phyloP scores from a whole-genome alignment of 352 stramenopile genomes.

The Aphanomyces invadans region DNA sequence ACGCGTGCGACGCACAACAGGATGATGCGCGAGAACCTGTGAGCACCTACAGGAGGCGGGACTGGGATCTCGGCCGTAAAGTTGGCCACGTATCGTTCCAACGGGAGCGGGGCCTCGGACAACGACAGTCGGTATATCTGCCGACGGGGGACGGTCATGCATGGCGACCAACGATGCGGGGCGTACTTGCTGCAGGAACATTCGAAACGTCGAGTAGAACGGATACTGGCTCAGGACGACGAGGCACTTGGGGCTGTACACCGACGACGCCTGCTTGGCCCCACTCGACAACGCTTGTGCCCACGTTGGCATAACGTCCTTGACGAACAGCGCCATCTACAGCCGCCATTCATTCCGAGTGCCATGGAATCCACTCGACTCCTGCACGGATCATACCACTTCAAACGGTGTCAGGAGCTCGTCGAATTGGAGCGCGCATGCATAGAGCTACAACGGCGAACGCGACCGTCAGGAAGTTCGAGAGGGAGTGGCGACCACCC shows the following conservation, averaged over 20 bases:
- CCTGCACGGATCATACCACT: slow-evolving; percentile 33
- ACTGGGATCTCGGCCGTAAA: slow-evolving; percentile 94
- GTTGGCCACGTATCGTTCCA: slow-evolving; percentile 96
- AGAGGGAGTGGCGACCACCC: not conserved
- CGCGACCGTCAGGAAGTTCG: not conserved
- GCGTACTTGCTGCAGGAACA: slow-evolving; percentile 91
- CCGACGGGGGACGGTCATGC: not conserved
- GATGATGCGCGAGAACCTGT: not conserved
- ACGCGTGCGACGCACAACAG: not conserved
- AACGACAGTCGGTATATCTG: slow-evolving; percentile 76
- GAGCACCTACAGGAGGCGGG: slow-evolving; percentile 58
- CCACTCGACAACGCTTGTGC: slow-evolving; percentile 55
- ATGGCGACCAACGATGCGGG: slow-evolving; percentile 24
- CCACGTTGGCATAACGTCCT: slow-evolving; percentile 47
- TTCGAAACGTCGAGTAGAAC: slow-evolving; percentile 91
- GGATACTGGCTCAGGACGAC: slow-evolving; percentile 92
- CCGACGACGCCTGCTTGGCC: slow-evolving; percentile 37
- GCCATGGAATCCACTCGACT: not conserved
- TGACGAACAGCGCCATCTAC: not conserved
- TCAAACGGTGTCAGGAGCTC: slow-evolving; percentile 74
- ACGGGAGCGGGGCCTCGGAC: slow-evolving; percentile 86
- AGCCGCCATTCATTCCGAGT: too few species aligned
- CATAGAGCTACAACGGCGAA: slow-evolving; percentile 36
- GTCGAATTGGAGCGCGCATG: slow-evolving; percentile 70
- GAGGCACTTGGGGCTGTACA: slow-evolving; percentile 91